These are phyloP conservation scores for Boletus eberwhitei DNA, from an alignment of 768 basidiomycete genomes.

Conservation along the genomic window DNA sequence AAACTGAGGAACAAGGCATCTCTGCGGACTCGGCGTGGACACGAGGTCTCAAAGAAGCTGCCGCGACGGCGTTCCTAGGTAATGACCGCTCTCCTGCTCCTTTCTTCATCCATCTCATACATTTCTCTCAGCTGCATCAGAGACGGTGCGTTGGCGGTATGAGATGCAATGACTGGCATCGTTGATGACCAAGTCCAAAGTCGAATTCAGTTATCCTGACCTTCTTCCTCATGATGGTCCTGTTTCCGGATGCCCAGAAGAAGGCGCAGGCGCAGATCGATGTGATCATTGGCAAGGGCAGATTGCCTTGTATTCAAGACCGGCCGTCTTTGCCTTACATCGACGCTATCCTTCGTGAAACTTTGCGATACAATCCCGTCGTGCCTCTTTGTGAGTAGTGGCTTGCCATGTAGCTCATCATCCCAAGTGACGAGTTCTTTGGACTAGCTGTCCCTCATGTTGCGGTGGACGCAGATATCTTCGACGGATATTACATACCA, in stretches of 20 bases:
- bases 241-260: constrained; percentile 8
- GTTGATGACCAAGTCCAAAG: not conserved
- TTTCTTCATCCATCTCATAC: not conserved
- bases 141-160: constrained; percentile 10
- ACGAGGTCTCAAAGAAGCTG: constrained; percentile 7
- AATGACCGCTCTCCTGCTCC: not conserved
- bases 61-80: constrained; percentile 14
- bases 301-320: constrained; percentile 9
- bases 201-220: constrained; percentile 21
- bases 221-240: constrained; percentile 9
- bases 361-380: constrained; percentile 2
- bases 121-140: constrained; percentile 4
- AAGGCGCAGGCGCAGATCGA: constrained; percentile 15
- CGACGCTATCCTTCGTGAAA: constrained; percentile 14
- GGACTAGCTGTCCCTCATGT: constrained; percentile 26
- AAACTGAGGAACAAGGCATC: not conserved
- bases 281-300: not conserved
- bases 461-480: constrained; percentile 37
- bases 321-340: constrained; percentile 10
- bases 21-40: constrained; percentile 3
- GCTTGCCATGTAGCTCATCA: not conserved
- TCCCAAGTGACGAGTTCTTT: not conserved
- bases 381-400: constrained; percentile 9
- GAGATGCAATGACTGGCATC: not conserved
- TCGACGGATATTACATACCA: constrained; percentile 49